These are phyloP conservation scores for Digitaria exilis DNA, from an alignment of 202 grass and related monocot species.

Conservation along the genomic window DNA sequence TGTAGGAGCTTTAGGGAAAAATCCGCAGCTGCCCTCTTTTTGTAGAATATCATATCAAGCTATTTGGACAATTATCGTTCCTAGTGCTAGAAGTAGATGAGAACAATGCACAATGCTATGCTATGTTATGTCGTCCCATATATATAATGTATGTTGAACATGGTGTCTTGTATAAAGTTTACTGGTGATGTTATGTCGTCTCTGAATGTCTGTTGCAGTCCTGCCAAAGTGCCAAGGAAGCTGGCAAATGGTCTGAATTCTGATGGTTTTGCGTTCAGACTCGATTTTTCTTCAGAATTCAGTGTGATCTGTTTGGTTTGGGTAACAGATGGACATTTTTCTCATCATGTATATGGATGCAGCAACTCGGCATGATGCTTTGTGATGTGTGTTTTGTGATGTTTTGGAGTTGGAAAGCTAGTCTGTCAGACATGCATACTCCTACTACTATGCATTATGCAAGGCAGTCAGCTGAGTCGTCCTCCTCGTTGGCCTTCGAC, in stretches of 20 bases:
- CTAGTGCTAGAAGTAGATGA: slow-evolving; percentile 31
- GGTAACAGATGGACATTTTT: neutral
- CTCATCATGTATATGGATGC: neutral
- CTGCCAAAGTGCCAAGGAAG: neutral
- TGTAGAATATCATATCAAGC: slow-evolving; percentile 23
- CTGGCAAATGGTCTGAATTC: neutral
- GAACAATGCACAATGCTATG: slow-evolving; percentile 31
- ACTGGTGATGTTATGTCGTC: neutral
- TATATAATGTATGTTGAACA: slow-evolving; percentile 9
- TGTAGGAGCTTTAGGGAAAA: neutral
- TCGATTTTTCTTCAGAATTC: neutral
- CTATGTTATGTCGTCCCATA: neutral
- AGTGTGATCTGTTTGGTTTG: neutral
- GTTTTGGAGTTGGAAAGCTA: neutral
- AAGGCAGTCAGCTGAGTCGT: slow-evolving; percentile 24
- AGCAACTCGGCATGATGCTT: neutral
- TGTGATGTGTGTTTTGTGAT: neutral
- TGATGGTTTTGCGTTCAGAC: neutral
- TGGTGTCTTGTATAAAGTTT: slow-evolving; percentile 34
- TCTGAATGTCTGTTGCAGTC: neutral
- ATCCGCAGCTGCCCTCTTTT: slow-evolving; percentile 8
- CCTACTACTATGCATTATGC: neutral
- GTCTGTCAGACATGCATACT: neutral
- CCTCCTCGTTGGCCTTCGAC: slow-evolving; percentile 31
- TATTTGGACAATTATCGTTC: slow-evolving; percentile 4